phyloP scores from a whole-genome alignment of 805 yeast genomes.

The Ogataea methylovora region DNA sequence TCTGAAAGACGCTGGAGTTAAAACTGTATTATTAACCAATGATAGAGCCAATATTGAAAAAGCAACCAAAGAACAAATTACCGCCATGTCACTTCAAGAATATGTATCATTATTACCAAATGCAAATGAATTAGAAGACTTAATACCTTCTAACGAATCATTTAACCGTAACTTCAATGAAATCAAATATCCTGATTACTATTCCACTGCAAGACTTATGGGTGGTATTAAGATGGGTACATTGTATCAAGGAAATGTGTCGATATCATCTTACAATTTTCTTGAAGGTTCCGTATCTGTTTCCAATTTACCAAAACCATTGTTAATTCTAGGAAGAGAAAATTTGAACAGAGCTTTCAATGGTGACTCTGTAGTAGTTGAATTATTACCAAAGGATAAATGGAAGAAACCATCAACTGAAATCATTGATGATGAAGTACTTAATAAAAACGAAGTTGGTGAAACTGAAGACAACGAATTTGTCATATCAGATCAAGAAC shows the following conservation, averaged over 20 bases:
- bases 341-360: slow-evolving; percentile 85
- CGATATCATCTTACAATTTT: slow-evolving; percentile 78
- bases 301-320: slow-evolving; percentile 69
- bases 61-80: slow-evolving; percentile 46
- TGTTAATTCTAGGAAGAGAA: slow-evolving; percentile 75
- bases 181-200: slow-evolving; percentile 67
- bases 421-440: slow-evolving; percentile 66
- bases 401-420: slow-evolving; percentile 86
- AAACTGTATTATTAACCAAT: slow-evolving; percentile 60
- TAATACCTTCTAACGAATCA: slow-evolving; percentile 53
- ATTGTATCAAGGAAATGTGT: slow-evolving; percentile 76
- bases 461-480: slow-evolving; percentile 40
- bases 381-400: slow-evolving; percentile 71
- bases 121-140: slow-evolving; percentile 67
- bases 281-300: slow-evolving; percentile 79
- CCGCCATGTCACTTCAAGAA: slow-evolving; percentile 52
- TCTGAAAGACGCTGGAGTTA: slow-evolving; percentile 36
- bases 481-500: slow-evolving; percentile 59
- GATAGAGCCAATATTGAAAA: slow-evolving; percentile 60
- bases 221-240: slow-evolving; percentile 89
- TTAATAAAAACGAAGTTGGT: slow-evolving; percentile 53
- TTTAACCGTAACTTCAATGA: slow-evolving; percentile 36
- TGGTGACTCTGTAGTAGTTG: slow-evolving; percentile 88
- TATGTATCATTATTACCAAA: slow-evolving; percentile 68
- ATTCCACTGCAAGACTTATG: slow-evolving; percentile 71